Evolutionary conservation across 306 rosid species (phyloP).

Genomic region (Dryas alaskensis): DNA sequence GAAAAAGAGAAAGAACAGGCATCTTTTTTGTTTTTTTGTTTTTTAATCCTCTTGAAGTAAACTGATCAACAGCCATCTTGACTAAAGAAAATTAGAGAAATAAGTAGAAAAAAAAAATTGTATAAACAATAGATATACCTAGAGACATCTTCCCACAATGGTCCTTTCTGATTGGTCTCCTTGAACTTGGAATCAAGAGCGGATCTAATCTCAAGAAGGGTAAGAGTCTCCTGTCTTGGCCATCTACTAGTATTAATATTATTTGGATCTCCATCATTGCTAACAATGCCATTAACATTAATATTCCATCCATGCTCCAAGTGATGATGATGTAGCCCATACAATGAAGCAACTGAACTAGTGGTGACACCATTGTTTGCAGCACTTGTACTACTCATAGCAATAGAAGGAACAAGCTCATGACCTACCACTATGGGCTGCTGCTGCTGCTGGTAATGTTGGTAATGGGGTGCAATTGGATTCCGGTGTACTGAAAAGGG

Average conservation of each 20-base stretch:
- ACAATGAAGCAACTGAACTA: background rate
- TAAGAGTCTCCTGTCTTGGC: slow-evolving; percentile 85
- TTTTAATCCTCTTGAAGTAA: too few relatives aligned
- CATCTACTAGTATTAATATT: slow-evolving; percentile 43
- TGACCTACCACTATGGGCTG: background rate
- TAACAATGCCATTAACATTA: slow-evolving; percentile 11
- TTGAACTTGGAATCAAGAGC: slow-evolving; percentile 76
- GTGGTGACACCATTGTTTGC: background rate
- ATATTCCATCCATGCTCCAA: slow-evolving; percentile 8
- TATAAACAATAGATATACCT: slow-evolving; percentile 42
- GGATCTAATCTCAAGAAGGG: slow-evolving; percentile 86
- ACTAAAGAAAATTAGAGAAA: background rate
- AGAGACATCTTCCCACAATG: slow-evolving; percentile 81
- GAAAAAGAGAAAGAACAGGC: too few relatives aligned
- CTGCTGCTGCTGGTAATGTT: background rate
- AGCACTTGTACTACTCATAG: too few relatives aligned
- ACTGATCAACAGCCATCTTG: too few relatives aligned
- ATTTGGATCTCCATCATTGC: slow-evolving; percentile 34
- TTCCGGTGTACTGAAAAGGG: slow-evolving; percentile 26
- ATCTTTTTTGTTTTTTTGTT: too few relatives aligned
- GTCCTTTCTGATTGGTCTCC: slow-evolving; percentile 74
- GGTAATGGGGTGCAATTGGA: slow-evolving; percentile 15
- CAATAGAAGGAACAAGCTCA: too few relatives aligned
- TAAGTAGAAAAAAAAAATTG: background rate
- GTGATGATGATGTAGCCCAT: background rate